phyloP scores from a whole-genome alignment of 2,329 filamentous ascomycete genomes.

The Ascochyta fabae region DNA sequence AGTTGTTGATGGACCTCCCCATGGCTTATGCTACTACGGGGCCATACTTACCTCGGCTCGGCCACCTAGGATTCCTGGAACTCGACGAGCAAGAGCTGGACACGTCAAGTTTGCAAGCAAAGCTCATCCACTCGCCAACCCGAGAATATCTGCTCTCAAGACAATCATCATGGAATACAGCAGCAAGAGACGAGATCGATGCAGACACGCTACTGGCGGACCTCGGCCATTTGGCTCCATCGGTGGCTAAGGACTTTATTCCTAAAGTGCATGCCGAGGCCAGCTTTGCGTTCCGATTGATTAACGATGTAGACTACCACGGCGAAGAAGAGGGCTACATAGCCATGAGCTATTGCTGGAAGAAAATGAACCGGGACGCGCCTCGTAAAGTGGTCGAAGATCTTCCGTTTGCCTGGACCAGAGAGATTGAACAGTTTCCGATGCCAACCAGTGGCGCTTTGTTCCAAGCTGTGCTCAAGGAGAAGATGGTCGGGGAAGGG shows the following conservation, averaged over 20 bases:
- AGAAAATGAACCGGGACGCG: conserved; percentile 35
- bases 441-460: conserved; percentile 49
- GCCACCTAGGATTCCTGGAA: conserved; percentile 39
- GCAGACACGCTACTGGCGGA: conserved; percentile 34
- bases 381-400: conserved; percentile 34
- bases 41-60: conserved; percentile 27
- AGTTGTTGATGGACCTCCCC: conserved; percentile 22
- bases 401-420: conserved; percentile 45
- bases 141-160: conserved; percentile 26
- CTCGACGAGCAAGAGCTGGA: conserved; percentile 42
- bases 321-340: conserved; percentile 50
- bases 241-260: conserved; percentile 41
- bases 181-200: conserved; percentile 21
- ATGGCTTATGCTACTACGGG: conserved; percentile 24
- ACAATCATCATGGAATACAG: conserved; percentile 3
- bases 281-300: conserved; percentile 48
- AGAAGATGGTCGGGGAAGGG: conserved; percentile 48
- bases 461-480: conserved; percentile 51
- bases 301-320: conserved; percentile 42
- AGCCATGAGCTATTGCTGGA: conserved; percentile 54
- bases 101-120: conserved; percentile 34
- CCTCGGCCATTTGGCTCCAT: conserved; percentile 36
- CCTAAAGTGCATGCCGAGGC: conserved; percentile 28
- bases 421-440: conserved; percentile 46
- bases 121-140: conserved; percentile 28